Evolutionary conservation across 1,284 basidiomycete species (phyloP).

Genomic region (Fomitopsis pinicola): DNA sequence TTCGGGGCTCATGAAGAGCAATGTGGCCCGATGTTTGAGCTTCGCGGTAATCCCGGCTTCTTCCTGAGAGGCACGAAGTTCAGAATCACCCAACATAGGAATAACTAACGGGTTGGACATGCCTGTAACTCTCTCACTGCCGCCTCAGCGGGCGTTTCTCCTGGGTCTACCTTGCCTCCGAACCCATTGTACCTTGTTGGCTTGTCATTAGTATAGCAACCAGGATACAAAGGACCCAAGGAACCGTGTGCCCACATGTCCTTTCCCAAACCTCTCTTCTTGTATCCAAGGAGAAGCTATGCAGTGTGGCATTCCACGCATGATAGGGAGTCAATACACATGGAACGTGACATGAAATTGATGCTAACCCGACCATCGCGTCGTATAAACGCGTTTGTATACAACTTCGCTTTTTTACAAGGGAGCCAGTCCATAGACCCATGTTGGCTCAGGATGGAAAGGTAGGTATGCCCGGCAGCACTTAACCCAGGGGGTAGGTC

Average conservation of each 20-base stretch:
- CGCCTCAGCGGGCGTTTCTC: constrained; percentile 56
- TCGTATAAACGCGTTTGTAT: constrained; percentile 59
- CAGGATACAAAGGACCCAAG: neutral
- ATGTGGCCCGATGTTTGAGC: constrained; percentile 51
- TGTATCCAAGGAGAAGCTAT: constrained; percentile 60
- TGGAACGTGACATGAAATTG: no score
- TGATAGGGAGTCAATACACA: neutral
- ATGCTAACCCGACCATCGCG: constrained; percentile 29
- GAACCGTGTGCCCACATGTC: constrained; percentile 42
- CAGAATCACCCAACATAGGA: neutral
- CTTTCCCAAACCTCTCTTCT: constrained; percentile 68
- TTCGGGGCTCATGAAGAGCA: constrained; percentile 54
- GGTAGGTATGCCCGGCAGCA: neutral
- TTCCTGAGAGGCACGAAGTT: constrained; percentile 45
- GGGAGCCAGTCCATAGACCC: constrained; percentile 38
- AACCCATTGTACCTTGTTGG: constrained; percentile 64
- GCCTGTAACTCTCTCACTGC: constrained; percentile 65
- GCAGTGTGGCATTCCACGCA: constrained; percentile 1
- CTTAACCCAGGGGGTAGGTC: neutral
- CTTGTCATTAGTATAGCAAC: neutral
- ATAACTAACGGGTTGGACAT: neutral
- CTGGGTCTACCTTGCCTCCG: constrained; percentile 67
- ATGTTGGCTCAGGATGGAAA: neutral
- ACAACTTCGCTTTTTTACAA: constrained; percentile 38
- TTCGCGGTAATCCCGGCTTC: constrained; percentile 68